Conservation (phyloP, 768 basidiomycete species). For the Lyophyllum semitale region DNA sequence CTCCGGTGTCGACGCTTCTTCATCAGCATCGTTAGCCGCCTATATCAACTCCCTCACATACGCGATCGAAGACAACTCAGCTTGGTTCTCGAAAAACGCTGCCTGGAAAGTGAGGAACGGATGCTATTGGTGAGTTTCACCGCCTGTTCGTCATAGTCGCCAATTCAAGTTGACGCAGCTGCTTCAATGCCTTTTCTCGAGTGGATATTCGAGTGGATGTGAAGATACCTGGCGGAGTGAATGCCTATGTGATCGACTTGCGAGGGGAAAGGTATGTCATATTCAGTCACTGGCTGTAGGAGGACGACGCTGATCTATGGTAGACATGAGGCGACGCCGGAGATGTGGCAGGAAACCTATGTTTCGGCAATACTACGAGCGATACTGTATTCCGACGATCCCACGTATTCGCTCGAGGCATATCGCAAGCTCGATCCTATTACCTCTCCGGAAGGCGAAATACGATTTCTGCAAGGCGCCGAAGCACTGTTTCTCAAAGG, state of each 20-base stretch:
- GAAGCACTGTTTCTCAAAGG: slow-evolving; percentile 90
- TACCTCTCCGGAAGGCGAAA: slow-evolving; percentile 83
- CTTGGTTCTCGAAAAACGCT: slow-evolving; percentile 88
- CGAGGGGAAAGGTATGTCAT: slow-evolving; percentile 85
- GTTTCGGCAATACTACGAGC: slow-evolving; percentile 89
- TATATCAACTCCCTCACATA: slow-evolving; percentile 99
- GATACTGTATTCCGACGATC: slow-evolving; percentile 95
- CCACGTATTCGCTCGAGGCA: slow-evolving; percentile 86
- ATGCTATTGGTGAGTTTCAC: slow-evolving; percentile 76
- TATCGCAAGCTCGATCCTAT: slow-evolving; percentile 97
- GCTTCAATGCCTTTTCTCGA: slow-evolving; percentile 97
- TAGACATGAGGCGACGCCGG: slow-evolving; percentile 87
- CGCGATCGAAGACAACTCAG: slow-evolving; percentile 84
- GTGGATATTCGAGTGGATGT: slow-evolving; percentile 97
- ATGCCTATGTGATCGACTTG: slow-evolving; percentile 90
- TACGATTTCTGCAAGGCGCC: slow-evolving; percentile 87
- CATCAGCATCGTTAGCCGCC: slow-evolving; percentile 94
- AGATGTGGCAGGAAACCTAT: slow-evolving; percentile 98
- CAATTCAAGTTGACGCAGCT: slow-evolving; percentile 45
- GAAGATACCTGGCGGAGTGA: slow-evolving; percentile 96
- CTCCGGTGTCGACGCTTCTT: slow-evolving; percentile 98
- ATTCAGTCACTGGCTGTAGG: not conserved
- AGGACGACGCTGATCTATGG: not conserved
- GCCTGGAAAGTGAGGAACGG: slow-evolving; percentile 92
- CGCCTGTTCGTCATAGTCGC: not conserved